Percentiles rank a stretch among this genome's conserved stretches.
Conservation (phyloP, 805 yeast species). For the Teunomyces gatunensis region DNA sequence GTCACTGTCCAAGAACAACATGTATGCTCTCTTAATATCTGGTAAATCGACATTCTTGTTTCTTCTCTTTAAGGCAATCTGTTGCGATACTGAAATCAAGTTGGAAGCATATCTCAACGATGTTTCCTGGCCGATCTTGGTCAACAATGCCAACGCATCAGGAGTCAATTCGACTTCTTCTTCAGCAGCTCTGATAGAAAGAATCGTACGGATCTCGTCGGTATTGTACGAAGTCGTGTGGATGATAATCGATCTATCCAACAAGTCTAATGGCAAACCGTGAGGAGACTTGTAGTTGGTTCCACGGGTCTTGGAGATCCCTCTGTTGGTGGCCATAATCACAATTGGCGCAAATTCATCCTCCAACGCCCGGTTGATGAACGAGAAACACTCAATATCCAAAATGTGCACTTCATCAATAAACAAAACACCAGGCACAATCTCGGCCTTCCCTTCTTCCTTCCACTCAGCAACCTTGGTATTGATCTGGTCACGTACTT, state of each 20-base stretch:
- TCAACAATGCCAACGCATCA: conserved; percentile 83
- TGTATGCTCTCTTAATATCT: conserved; percentile 84
- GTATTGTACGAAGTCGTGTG: conserved; percentile 76
- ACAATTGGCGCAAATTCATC: conserved; percentile 96
- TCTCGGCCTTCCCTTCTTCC: conserved; percentile 98
- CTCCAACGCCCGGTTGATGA: conserved; percentile 92
- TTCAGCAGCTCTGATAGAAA: conserved; percentile 86
- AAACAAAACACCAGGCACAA: conserved; percentile 95
- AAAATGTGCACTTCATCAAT: conserved; percentile 99
- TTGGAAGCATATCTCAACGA: conserved; percentile 91
- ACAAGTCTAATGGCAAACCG: conserved; percentile 93
- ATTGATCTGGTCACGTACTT: conserved; percentile 94
- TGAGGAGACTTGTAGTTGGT: conserved; percentile 93
- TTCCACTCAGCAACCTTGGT: conserved; percentile 97
- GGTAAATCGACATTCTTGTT: conserved; percentile 63
- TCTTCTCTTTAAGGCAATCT: conserved; percentile 81
- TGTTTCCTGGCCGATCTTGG: conserved; percentile 87
- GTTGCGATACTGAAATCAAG: conserved; percentile 85
- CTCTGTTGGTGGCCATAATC: conserved; percentile 97
- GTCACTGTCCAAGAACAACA: conserved; percentile 82
- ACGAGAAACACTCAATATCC: conserved; percentile 94
- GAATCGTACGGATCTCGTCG: conserved; percentile 82
- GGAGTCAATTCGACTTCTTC: conserved; percentile 83
- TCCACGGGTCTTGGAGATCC: conserved; percentile 90
- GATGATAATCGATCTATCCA: conserved; percentile 90